Percentiles rank a stretch among this genome's conserved stretches.
These are phyloP conservation scores for Starmera dryadoides DNA, from an alignment of 805 yeast genomes.

Conservation along the genomic window DNA sequence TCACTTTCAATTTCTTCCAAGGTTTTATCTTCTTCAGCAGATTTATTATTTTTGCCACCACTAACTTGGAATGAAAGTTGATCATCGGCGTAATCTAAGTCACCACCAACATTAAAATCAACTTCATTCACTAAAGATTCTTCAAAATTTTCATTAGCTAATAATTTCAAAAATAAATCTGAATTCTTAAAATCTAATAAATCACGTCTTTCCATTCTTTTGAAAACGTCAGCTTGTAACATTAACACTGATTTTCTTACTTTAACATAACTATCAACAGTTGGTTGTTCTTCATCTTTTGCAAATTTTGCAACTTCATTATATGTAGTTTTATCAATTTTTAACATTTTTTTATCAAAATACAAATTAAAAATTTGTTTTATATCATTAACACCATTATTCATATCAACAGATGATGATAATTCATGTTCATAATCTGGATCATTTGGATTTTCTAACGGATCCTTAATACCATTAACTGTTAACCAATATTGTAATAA, in stretches of 20 bases:
- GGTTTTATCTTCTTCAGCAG: slow-evolving; percentile 2
- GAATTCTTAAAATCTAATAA: slow-evolving; percentile 57
- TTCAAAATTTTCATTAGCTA: slow-evolving; percentile 36
- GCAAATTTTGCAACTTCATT: slow-evolving; percentile 32
- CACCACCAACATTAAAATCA: slow-evolving; percentile 7
- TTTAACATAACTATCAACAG: slow-evolving; percentile 27
- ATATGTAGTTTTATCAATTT: slow-evolving; percentile 20
- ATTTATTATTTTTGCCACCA: no score
- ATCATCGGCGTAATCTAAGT: no score
- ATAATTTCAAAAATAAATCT: slow-evolving; percentile 42
- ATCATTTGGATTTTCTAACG: slow-evolving; percentile 42
- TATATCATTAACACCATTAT: slow-evolving; percentile 44
- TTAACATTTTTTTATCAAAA: slow-evolving; percentile 26
- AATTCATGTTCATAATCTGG: slow-evolving; percentile 21
- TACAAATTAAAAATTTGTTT: slow-evolving; percentile 37
- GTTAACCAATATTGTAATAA: slow-evolving; percentile 59
- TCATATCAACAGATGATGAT: slow-evolving; percentile 29
- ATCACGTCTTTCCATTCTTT: slow-evolving; percentile 43
- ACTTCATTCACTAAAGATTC: slow-evolving; percentile 20
- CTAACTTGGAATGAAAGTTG: no score
- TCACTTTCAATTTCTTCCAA: slow-evolving; percentile 26
- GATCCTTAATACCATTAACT: slow-evolving; percentile 64
- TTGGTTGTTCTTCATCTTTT: slow-evolving; percentile 7
- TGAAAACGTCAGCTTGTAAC: slow-evolving; percentile 47
- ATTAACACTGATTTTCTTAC: slow-evolving; percentile 57